Evolutionary conservation across 495 filamentous ascomycete genomes (phyloP), one percentile per base, ranked within the genome.

Genomic region (Podospora sp.): DNA sequence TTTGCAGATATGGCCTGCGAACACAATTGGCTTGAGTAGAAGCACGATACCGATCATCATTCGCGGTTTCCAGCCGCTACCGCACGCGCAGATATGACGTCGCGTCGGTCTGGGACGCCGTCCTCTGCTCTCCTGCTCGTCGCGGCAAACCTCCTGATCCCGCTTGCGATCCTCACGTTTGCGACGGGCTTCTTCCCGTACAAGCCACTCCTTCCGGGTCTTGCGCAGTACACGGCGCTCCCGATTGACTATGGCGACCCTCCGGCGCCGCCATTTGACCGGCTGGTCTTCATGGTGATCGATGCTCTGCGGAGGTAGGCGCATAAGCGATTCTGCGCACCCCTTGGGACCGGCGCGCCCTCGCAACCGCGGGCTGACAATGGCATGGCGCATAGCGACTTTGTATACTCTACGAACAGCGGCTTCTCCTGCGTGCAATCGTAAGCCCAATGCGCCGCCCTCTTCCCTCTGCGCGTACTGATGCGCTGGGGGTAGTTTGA

Each of bases 141-240:
- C 63, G 84, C 83, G 73, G 86, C 87, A 60, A 98, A 99, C 80
- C 18, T 91, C 18, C 78, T 98, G 24, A 86, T 97, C 29, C 91
- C 91, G 1, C 67, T 91, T 49, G 88, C 92, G 50, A 87, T 97
- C 57, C 66, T 96, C 52, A 79, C 88, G 62, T 99, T 99, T 76
- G 94, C 92, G 7, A 86, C 89, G 4, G 95, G 96, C 18, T 99
- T 98, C 83, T 98, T 99, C 74, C 95, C 95, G 18, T 97, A 97
- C 78, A 99, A 98, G 72, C 91, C 95, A 4, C 88, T 98, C 65
- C 83, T 98, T 24, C 87, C 93, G 18, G 95, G 95, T 24, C 80
- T 94, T 52, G 93, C 94, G 20, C 81, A 81, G 25, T 90, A 88
- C 75, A 82, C 86, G 64, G 69, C 80, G 18, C 65, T 79, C 16